These are phyloP conservation scores for Candolleomyces eurysporus DNA, from an alignment of 768 basidiomycete genomes.

Conservation along the genomic window DNA sequence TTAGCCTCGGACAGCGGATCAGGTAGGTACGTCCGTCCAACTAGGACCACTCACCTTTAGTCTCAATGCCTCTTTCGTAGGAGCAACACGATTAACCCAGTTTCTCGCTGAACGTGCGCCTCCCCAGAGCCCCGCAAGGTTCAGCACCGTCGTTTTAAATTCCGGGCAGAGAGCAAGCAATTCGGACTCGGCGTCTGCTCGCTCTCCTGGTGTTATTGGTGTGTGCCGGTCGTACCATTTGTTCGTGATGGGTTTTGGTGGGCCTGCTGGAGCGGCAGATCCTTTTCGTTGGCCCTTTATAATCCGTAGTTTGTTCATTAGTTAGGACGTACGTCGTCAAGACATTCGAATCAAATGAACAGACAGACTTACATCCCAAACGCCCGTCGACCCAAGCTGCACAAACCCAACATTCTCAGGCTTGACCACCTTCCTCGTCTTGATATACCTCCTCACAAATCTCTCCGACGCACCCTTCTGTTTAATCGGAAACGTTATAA, in stretches of 20 bases:
- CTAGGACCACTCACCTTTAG: slow-evolving; percentile 36
- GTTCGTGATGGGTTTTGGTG: slow-evolving; percentile 13
- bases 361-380: slow-evolving; percentile 52
- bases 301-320: neutral
- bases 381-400: slow-evolving; percentile 59
- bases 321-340: too few relatives aligned
- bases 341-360: neutral
- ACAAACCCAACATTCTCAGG: slow-evolving; percentile 40
- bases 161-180: slow-evolving; percentile 42
- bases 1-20: neutral
- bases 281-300: slow-evolving; percentile 2
- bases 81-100: slow-evolving; percentile 53
- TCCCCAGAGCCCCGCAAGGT: slow-evolving; percentile 66
- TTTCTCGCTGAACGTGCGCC: slow-evolving; percentile 46
- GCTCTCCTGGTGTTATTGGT: slow-evolving; percentile 38
- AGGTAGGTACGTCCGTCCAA: neutral
- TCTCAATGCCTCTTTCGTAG: slow-evolving; percentile 51
- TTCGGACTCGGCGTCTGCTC: slow-evolving; percentile 55
- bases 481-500: slow-evolving; percentile 58
- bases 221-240: slow-evolving; percentile 56
- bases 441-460: slow-evolving; percentile 45
- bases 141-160: slow-evolving; percentile 51
- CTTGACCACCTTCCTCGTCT: slow-evolving; percentile 18
- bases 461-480: slow-evolving; percentile 42
- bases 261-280: slow-evolving; percentile 10